Evolutionary conservation across 768 basidiomycete genomes (phyloP), one percentile per base, ranked within the genome.

Genomic region (Suillus tomentosus): DNA sequence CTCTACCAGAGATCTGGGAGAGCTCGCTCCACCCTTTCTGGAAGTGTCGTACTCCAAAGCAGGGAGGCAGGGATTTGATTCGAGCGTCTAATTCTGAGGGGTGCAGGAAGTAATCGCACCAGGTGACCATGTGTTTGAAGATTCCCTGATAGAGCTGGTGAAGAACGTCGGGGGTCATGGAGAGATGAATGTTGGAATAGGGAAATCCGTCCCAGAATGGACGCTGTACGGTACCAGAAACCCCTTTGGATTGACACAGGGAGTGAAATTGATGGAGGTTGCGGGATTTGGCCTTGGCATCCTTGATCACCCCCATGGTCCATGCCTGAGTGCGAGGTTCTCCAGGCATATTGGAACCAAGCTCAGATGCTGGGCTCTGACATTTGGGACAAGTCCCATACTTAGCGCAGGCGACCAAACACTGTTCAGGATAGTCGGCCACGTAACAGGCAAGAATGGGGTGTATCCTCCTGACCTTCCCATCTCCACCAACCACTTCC

Each of bases 91-190:
- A 40, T 40, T 40, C 40, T 40, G 40, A 40, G 40, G 39, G 40
- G 5, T 40, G 40, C 40, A 40, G 14, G 14, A 40, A 40, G 40
- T 40, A 15, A 15, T 15, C 5, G 5, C 64, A 48, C 74, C 72
- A 75, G 5, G 58, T n/a, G 45, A 72, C 55, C n/a, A 72, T 50
- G 61, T 75, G 74, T 48, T 73, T 74, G 39, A 74, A 53, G 2
- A 75, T 58, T 11, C 73, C 73, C 60, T 75, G 73, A 27, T 67
- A 66, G 13, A 75, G 61, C 50, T 75, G 73, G 36, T 73, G 72
- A 31, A 75, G 70, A 19, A 73, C 62, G 60, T 75, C 68, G 3
- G 73, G 67, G 2, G 65, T 71, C 13, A 73, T 69, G 0, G 68
- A 59, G 11, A n/a, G 42, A 54, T 71, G 71, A 15, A 73, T 70